phyloP scores from a whole-genome alignment of 2,329 filamentous ascomycete species.

The Coniochaeta pulveracea region DNA sequence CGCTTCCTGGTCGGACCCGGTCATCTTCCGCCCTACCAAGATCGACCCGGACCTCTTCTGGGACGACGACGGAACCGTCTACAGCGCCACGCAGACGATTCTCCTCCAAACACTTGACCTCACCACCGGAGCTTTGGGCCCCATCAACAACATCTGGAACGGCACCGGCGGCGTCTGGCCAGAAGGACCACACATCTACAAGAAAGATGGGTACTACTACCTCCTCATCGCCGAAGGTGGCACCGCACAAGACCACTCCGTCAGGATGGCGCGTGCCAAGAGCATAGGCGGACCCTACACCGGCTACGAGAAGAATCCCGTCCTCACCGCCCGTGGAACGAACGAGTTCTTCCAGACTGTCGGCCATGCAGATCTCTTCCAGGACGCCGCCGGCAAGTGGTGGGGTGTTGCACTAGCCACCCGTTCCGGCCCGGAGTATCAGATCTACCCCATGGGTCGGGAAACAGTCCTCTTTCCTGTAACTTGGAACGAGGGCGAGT shows the following conservation, averaged over 20 bases:
- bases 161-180: slow-evolving; percentile 30
- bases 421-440: slow-evolving; percentile 27
- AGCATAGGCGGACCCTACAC: slow-evolving; percentile 30
- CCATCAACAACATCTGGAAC: slow-evolving; percentile 25
- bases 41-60: slow-evolving; percentile 34
- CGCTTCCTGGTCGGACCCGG: slow-evolving; percentile 29
- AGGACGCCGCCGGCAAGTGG: slow-evolving; percentile 34
- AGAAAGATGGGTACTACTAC: slow-evolving; percentile 45
- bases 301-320: slow-evolving; percentile 27
- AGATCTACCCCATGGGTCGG: slow-evolving; percentile 39
- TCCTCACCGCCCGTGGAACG: slow-evolving; percentile 28
- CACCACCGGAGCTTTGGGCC: slow-evolving; percentile 19
- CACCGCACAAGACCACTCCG: slow-evolving; percentile 45
- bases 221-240: slow-evolving; percentile 47
- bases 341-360: slow-evolving; percentile 28
- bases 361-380: slow-evolving; percentile 33
- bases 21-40: slow-evolving; percentile 38
- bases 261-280: slow-evolving; percentile 29
- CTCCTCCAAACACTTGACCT: slow-evolving; percentile 21
- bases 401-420: slow-evolving; percentile 37
- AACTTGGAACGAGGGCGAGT: slow-evolving; percentile 35
- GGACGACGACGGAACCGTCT: slow-evolving; percentile 23
- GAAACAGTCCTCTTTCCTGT: slow-evolving; percentile 38
- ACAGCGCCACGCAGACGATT: slow-evolving; percentile 21
- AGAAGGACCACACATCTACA: slow-evolving; percentile 48